Evolutionary conservation across 371 early-diverging fungal species (phyloP), one percentile per base, ranked within the genome.

Genomic region (Saksenaea oblongispora): DNA sequence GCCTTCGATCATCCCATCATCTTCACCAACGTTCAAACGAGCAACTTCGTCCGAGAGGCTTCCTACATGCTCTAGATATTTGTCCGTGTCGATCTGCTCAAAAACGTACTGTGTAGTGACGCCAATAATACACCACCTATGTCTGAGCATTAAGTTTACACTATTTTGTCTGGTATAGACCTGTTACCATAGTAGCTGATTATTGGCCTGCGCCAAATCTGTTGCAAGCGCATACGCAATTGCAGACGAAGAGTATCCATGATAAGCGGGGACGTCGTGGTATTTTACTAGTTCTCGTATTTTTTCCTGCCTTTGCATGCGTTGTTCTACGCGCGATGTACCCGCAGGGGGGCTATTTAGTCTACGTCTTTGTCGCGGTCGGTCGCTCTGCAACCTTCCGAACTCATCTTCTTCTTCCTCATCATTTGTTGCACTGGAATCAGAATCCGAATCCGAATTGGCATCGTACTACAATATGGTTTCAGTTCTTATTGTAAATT

Each of bases 81-180:
- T 76, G 10, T 71, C 70, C 18, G 83, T 83, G 55, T 84, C 82
- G 35, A 89, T 86, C 28, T 78, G 80, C 59, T 89, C 91, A 67
- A 84, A 80, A 22, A 90, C 62, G 55, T 88, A 93, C 59, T 89
- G 89, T 22, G 89, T 79, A 0, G 90, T 89, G 28, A 91, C 69
- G 11, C 90, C 91, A 22, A 89, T 79, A 31, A 93, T 91, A 3
- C 90, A 85, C 7, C 86, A 69, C 89, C 90, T 90, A 42, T 42
- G 34, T 10, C 59, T 15, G 22, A 35, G 14, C 24, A 37, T 9
- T 55, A 11, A 15, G 35, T 56, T 26, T 35, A 35, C 17, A 44
- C 44, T 44, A 18, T n/a, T 18, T n/a, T 44, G 8, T 13, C 36
- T 8, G 8, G 13, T 13, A 36, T 36, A 8, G 5, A 8, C 36